Evolutionary conservation across 805 yeast genomes (phyloP).

Genomic region (Yamadazyma laniorum): DNA sequence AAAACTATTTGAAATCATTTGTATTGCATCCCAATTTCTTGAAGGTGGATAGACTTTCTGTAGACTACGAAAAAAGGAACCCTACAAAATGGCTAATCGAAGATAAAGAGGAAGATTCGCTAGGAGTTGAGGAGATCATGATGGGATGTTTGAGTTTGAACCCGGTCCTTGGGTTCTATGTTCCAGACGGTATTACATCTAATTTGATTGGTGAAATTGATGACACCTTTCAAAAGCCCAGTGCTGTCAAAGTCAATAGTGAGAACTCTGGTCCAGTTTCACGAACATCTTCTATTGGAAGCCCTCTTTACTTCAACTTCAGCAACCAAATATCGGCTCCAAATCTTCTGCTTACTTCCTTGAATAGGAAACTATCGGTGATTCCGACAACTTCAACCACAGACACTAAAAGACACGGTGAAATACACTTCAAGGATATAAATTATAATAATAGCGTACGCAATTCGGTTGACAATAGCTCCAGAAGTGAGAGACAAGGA

Average conservation of each 20-base stretch:
- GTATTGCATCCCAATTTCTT: slow-evolving; percentile 50
- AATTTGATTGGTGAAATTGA: not conserved
- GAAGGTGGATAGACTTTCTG: slow-evolving; percentile 19
- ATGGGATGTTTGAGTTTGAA: slow-evolving; percentile 23
- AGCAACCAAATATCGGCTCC: not conserved
- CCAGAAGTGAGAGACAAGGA: slow-evolving; percentile 9
- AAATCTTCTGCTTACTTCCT: slow-evolving; percentile 3
- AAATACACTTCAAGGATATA: slow-evolving; percentile 25
- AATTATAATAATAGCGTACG: slow-evolving; percentile 13
- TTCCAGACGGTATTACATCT: slow-evolving; percentile 7
- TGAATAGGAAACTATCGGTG: slow-evolving; percentile 26
- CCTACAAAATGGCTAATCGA: slow-evolving; percentile 23
- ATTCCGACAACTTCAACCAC: slow-evolving; percentile 26
- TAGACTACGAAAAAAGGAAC: slow-evolving; percentile 17
- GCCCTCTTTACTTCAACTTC: slow-evolving; percentile 19
- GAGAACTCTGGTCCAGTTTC: slow-evolving; percentile 12
- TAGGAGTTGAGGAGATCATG: slow-evolving; percentile 22
- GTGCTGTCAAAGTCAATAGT: not conserved
- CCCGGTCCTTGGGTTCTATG: slow-evolving; percentile 14
- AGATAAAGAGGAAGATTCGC: slow-evolving; percentile 12
- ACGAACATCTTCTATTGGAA: slow-evolving; percentile 21
- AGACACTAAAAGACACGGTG: slow-evolving; percentile 10
- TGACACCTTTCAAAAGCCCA: not conserved
- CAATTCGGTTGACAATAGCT: not conserved
- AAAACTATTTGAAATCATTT: slow-evolving; percentile 29